These are phyloP conservation scores for Parathielavia hyrcaniae DNA, from an alignment of 495 filamentous ascomycete species.

Conservation along the genomic window DNA sequence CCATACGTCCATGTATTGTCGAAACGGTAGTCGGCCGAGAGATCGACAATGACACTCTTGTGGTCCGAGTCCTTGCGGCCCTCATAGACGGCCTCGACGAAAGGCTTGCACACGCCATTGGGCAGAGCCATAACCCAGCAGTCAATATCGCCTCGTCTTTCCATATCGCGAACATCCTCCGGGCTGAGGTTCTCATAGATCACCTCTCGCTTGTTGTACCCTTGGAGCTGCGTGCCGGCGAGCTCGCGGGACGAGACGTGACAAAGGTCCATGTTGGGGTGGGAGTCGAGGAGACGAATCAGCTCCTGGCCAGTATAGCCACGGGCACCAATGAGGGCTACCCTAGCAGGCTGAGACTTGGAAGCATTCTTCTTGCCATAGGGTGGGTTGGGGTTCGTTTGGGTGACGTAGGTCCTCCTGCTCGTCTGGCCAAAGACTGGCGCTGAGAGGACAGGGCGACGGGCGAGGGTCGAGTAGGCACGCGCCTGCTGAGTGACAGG, in stretches of 20 bases:
- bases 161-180: constrained; percentile 88
- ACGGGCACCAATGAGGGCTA: constrained; percentile 90
- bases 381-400: constrained; percentile 96
- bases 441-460: constrained; percentile 30
- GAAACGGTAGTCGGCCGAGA: constrained; percentile 94
- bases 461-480: constrained; percentile 54
- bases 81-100: constrained; percentile 83
- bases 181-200: constrained; percentile 85
- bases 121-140: constrained; percentile 98
- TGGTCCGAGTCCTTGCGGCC: constrained; percentile 50
- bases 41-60: constrained; percentile 80
- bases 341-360: constrained; percentile 70
- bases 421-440: constrained; percentile 27
- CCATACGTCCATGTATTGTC: constrained; percentile 89
- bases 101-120: constrained; percentile 95
- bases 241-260: constrained; percentile 95
- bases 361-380: constrained; percentile 87
- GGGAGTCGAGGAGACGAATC: constrained; percentile 79
- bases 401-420: constrained; percentile 54
- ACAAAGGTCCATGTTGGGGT: constrained; percentile 89
- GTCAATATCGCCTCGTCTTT: constrained; percentile 85
- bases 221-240: constrained; percentile 80
- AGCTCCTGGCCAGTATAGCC: constrained; percentile 94
- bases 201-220: constrained; percentile 88
- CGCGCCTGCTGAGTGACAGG: constrained; percentile 53